Conservation (phyloP, 176 grass and related monocot species). For the Ensete ventricosum region DNA sequence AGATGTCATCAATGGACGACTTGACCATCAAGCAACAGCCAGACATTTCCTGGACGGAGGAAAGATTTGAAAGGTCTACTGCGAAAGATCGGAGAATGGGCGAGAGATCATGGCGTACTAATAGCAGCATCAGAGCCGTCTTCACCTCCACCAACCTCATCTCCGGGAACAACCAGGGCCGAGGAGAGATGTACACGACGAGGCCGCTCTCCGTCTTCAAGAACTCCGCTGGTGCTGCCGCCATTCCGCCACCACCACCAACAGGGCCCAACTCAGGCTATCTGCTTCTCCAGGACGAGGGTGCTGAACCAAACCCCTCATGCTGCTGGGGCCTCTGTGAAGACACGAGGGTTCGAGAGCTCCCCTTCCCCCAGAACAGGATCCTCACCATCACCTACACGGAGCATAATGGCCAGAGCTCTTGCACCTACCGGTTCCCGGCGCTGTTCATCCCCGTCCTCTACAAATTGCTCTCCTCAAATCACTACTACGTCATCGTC, state of each 20-base stretch:
- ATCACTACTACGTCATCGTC: constrained; percentile 24
- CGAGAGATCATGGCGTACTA: too few relatives aligned
- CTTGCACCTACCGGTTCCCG: rapidly evolving
- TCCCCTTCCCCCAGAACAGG: constrained; percentile 47
- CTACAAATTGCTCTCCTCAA: constrained; percentile 13
- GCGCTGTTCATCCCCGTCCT: constrained; percentile 28
- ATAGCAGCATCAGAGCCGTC: too few relatives aligned
- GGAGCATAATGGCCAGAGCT: neutral
- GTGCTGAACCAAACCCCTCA: neutral
- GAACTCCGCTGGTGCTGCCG: neutral
- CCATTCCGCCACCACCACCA: neutral
- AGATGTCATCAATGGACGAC: too few relatives aligned
- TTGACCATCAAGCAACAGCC: too few relatives aligned
- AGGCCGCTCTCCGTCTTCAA: constrained; percentile 27
- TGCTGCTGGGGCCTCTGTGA: constrained; percentile 18
- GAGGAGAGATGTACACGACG: constrained; percentile 32
- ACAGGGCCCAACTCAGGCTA: constrained; percentile 24
- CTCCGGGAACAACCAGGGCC: too few relatives aligned
- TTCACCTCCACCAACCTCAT: too few relatives aligned
- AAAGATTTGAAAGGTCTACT: too few relatives aligned
- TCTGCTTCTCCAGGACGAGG: constrained; percentile 25
- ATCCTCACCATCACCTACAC: constrained; percentile 15
- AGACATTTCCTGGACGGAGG: too few relatives aligned
- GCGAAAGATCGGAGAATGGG: too few relatives aligned
- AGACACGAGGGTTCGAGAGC: constrained; percentile 11